phyloP scores from a whole-genome alignment of 1,284 basidiomycete genomes.

The Cryptococcus sp. region DNA sequence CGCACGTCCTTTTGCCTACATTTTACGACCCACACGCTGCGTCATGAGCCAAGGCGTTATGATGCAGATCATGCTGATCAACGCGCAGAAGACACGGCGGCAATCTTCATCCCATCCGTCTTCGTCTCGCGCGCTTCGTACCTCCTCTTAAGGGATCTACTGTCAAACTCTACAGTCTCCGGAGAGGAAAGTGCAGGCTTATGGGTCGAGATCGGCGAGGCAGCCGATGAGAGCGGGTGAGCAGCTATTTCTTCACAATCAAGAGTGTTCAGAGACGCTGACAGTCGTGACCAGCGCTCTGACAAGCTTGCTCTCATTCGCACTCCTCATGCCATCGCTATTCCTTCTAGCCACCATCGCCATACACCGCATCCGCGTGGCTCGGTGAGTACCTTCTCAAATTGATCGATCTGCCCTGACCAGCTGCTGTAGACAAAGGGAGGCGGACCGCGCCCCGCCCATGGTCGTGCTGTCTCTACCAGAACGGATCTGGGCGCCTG shows the following conservation, averaged over 20 bases:
- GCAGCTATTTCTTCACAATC: conserved; percentile 9
- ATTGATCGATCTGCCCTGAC: conserved; percentile 3
- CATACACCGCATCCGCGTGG: conserved; percentile 44
- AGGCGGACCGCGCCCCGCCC: conserved; percentile 51
- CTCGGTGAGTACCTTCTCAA: conserved; percentile 32
- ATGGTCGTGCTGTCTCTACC: conserved; percentile 51
- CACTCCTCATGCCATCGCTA: conserved; percentile 48
- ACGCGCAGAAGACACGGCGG: conserved; percentile 51
- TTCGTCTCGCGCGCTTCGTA: conserved; percentile 55
- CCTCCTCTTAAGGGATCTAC: conserved; percentile 50
- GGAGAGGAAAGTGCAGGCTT: conserved; percentile 25
- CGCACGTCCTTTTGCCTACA: conserved; percentile 6
- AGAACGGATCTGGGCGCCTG: conserved; percentile 52
- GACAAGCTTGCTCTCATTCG: conserved; percentile 46
- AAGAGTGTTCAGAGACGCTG: neutral
- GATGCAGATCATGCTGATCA: neutral
- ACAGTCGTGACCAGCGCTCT: conserved; percentile 35
- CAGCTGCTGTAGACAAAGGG: conserved; percentile 40
- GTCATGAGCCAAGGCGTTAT: neutral
- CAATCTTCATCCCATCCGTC: conserved; percentile 54
- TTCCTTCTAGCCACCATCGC: conserved; percentile 49
- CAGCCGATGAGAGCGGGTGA: conserved; percentile 48
- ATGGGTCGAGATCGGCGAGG: conserved; percentile 43
- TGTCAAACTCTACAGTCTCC: conserved; percentile 30
- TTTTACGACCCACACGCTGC: neutral